A percentile compares a stretch with the other conserved stretches of the same genome.
These are phyloP conservation scores for Lithocarpus polystachyus DNA, from an alignment of 306 rosid species.

Conservation along the genomic window DNA sequence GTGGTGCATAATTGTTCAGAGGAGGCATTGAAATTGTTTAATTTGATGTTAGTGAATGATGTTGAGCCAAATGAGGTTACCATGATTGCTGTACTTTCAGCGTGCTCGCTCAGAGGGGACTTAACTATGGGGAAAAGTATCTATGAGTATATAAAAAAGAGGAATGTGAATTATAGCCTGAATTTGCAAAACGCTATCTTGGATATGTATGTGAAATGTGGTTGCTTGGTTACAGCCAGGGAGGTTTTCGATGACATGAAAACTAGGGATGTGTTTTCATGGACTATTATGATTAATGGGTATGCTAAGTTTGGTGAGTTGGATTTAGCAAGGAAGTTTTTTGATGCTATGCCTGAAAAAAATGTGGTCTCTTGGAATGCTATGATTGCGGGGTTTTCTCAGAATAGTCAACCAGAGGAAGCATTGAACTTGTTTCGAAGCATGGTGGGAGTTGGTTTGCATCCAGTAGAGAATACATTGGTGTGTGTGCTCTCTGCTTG, in stretches of 20 bases:
- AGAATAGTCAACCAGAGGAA: conserved; percentile 60
- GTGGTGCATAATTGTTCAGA: conserved; percentile 27
- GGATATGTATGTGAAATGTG: conserved; percentile 74
- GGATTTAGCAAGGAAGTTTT: conserved; percentile 56
- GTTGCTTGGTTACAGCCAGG: conserved; percentile 36
- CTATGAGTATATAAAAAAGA: conserved; percentile 34
- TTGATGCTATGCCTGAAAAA: conserved; percentile 58
- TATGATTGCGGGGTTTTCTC: conserved; percentile 72
- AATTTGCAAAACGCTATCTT: conserved; percentile 57
- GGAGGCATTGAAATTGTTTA: conserved; percentile 51
- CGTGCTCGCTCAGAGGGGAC: conserved; percentile 46
- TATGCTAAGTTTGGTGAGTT: conserved; percentile 67
- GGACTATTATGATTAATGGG: conserved; percentile 85
- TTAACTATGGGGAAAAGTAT: conserved; percentile 40
- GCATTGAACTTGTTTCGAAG: conserved; percentile 56
- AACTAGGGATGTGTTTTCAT: conserved; percentile 60
- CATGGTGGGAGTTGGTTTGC: conserved; percentile 45
- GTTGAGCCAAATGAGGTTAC: conserved; percentile 78
- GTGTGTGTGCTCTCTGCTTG: conserved; percentile 78
- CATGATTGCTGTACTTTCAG: conserved; percentile 50
- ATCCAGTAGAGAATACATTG: conserved; percentile 56
- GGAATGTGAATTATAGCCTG: conserved; percentile 26
- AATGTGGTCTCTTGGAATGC: conserved; percentile 74
- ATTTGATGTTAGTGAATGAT: conserved; percentile 45
- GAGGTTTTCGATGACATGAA: conserved; percentile 57